Evolutionary conservation across 2,329 filamentous ascomycete genomes (phyloP), one percentile per base, ranked within the genome.

Genomic region (Penicillium brasilianum): DNA sequence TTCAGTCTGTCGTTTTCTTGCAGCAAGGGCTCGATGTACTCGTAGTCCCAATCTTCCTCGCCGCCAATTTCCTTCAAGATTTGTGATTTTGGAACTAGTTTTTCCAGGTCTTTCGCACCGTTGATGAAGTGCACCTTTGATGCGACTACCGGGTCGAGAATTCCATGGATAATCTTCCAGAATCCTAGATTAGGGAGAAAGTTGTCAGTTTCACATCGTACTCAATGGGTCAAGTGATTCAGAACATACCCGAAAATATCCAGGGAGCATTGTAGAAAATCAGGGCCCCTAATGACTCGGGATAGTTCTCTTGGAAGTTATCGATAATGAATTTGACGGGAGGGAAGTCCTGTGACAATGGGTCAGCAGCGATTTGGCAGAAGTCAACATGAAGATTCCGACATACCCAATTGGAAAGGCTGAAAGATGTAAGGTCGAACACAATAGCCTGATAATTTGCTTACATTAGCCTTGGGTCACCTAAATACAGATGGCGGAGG

Each of bases 281-380:
- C 14, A 97, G 90, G 1, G 88, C 86, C n/a, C 93, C 94, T 1
- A 98, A 84, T 43, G 88, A 93, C 77, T 98, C 95, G 0, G 95
- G 94, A 71, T 97, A 99, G 75, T 98, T 97, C 61, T 93, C 93
- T 81, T 98, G 93, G 74, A 98, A 98, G 75, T 92, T 96, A 76
- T 96, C 94, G 76, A 98, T 96, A 88, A 98, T 96, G 79, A 97
- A 98, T 74, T 96, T 98, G 58, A 97, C 90, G 0, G 93, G 92
- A 0, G 90, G 87, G 76, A 97, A 97, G 75, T 97, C 94, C 87
- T 89, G 3, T 14, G 16, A 53, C 16, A 50, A 6, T 11, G 22
- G 2, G 14, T 32, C 11, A 50, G 28, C 13, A 36, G 41, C 13
- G 5, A 28, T 1, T 3, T 4, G 8, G 3, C 14, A 51, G 14